Base-by-base conservation (phyloP, 331 rosid species). In the Saraca asoca region DNA sequence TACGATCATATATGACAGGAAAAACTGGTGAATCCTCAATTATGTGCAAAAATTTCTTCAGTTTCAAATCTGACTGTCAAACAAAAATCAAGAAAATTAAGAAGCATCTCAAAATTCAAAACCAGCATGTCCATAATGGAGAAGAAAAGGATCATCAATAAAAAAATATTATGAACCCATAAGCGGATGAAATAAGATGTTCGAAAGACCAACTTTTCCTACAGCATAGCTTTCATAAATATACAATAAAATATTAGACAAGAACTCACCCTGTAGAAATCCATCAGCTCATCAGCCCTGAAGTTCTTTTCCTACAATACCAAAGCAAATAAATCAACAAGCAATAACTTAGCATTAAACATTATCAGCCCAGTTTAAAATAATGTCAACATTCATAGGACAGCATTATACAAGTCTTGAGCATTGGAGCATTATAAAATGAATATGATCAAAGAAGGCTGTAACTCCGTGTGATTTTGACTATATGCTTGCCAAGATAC, bases 1-100 rank as follows among this genome's bases (percentile, higher is more conserved):
- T 86, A 80, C 59, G 29, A 70, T 94, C 99, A 75, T 85, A 88
- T 72, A 90, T 18, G 71, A 94, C 95, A 24, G 99, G 99, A 70
- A 58, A 94, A 72, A 88, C 91, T 11, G 90, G 80, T 12, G 92
- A 86, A 38, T 75, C 74, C 83, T 94, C 96, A 62, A 90, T 90
- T 76, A 94, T 94, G 79, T 90, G 96, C 83, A 94, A 71, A 83
- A 88, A 94, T 72, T 94, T 94, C 95, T 88, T 94, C 85, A 94
- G 83, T 68, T 94, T 94, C 87, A 88, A 71, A 86, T 94, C 99
- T 65, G 95, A 81, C 99, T 94, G 95, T 54, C 58, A 79, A 78
- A 77, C 55, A 80, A 41, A 72, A 60, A 75, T 59, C 61, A 78
- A 45, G 17, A 78, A 71, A 51, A 7, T 12, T 38, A 59, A 62